Conservation (phyloP, 495 filamentous ascomycete genomes). For the Pyrenopolyporus hunteri region DNA sequence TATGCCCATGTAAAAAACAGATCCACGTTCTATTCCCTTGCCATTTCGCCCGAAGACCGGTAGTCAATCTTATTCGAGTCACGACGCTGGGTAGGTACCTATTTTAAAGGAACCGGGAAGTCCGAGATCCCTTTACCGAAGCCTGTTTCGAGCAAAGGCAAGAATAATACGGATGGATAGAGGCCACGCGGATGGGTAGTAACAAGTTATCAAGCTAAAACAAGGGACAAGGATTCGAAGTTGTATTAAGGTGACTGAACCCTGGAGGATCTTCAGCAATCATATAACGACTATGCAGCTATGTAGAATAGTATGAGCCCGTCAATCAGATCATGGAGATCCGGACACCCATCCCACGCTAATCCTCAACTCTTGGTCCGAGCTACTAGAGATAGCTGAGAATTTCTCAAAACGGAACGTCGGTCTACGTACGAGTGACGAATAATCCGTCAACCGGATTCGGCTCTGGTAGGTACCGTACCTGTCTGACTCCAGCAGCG, state of each 20-base stretch:
- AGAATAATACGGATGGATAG: slow-evolving; percentile 11
- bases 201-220: slow-evolving; percentile 26
- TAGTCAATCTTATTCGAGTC: too few relatives aligned
- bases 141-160: slow-evolving; percentile 21
- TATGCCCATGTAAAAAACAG: too few relatives aligned
- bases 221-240: slow-evolving; percentile 28
- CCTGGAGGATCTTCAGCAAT: slow-evolving; percentile 35
- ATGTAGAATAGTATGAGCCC: slow-evolving; percentile 7
- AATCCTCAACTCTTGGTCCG: not conserved
- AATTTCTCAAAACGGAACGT: not conserved
- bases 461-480: too few relatives aligned
- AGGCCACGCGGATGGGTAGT: slow-evolving; percentile 36
- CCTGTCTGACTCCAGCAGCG: too few relatives aligned
- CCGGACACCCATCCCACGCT: slow-evolving; percentile 11
- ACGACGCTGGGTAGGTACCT: too few relatives aligned
- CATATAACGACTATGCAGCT: slow-evolving; percentile 22
- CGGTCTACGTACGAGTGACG: not conserved
- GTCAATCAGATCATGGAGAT: slow-evolving; percentile 38
- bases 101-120: not conserved
- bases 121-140: slow-evolving; percentile 31
- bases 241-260: slow-evolving; percentile 21
- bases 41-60: too few relatives aligned
- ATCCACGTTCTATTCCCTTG: too few relatives aligned
- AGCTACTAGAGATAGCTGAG: not conserved
- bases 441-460: slow-evolving; percentile 2